These are phyloP conservation scores for Chlorella vulgaris DNA, from an alignment of 139 green algal genomes.

Conservation along the genomic window DNA sequence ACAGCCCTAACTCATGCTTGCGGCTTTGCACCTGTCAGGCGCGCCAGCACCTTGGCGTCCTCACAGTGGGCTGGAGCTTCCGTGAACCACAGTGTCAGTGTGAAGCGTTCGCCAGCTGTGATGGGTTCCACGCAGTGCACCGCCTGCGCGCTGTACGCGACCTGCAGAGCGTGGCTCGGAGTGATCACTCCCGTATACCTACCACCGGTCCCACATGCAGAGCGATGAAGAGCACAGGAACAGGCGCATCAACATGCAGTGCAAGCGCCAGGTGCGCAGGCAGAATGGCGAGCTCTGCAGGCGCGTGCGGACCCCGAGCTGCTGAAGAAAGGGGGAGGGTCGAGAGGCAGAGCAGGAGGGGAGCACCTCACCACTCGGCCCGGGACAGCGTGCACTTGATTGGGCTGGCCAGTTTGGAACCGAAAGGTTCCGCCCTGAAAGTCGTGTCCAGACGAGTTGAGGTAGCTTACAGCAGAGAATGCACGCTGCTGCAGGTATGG, in stretches of 20 bases:
- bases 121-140: constrained; percentile 17
- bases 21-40: constrained; percentile 17
- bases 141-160: constrained; percentile 27
- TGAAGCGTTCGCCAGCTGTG: constrained; percentile 28
- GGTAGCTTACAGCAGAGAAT: constrained; percentile 36
- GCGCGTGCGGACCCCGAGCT: neutral
- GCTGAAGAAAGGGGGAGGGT: neutral
- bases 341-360: neutral
- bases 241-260: no score
- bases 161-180: neutral
- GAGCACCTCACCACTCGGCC: constrained; percentile 21
- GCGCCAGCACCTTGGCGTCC: constrained; percentile 26
- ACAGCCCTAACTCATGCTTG: no score
- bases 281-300: no score
- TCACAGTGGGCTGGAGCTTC: constrained; percentile 20
- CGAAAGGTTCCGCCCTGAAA: constrained; percentile 35
- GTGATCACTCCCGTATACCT: neutral
- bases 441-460: constrained; percentile 1
- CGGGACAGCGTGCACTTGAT: neutral
- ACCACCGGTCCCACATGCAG: neutral
- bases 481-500: constrained; percentile 38
- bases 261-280: no score
- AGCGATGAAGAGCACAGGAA: no score
- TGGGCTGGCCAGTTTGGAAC: neutral
- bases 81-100: constrained; percentile 47